These are phyloP conservation scores for Clathrospora elynae DNA, from an alignment of 2,329 filamentous ascomycete species.

Conservation along the genomic window DNA sequence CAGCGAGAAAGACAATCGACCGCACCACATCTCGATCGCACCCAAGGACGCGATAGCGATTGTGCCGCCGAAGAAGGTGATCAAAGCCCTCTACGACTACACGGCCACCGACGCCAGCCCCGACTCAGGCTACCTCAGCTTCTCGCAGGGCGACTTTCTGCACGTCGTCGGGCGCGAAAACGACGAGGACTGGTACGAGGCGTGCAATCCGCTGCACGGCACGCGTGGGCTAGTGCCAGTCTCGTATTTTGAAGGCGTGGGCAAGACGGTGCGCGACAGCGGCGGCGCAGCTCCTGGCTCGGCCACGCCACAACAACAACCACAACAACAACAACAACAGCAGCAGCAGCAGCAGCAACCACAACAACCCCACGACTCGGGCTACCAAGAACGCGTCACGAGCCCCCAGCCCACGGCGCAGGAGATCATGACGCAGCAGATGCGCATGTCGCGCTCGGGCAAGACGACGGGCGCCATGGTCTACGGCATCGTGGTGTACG, in stretches of 20 bases:
- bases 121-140: conserved; percentile 71
- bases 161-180: conserved; percentile 96
- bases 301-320: conserved; percentile 51
- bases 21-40: conserved; percentile 74
- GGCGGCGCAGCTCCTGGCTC: conserved; percentile 54
- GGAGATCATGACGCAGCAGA: conserved; percentile 36
- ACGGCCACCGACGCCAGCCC: conserved; percentile 72
- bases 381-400: conserved; percentile 69
- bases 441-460: conserved; percentile 50
- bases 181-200: conserved; percentile 96
- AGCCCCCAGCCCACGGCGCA: conserved; percentile 39
- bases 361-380: conserved; percentile 79
- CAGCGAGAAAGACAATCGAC: conserved; percentile 77
- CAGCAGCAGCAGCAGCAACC: conserved; percentile 4
- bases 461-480: conserved; percentile 78
- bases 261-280: conserved; percentile 90
- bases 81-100: conserved; percentile 96
- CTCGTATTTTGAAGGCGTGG: conserved; percentile 88
- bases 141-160: conserved; percentile 95
- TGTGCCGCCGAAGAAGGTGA: conserved; percentile 93
- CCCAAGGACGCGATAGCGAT: conserved; percentile 88
- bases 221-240: conserved; percentile 92
- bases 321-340: conserved; percentile 33
- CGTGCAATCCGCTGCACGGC: conserved; percentile 90
- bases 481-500: conserved; percentile 95